These are phyloP conservation scores for Alternaria ventricosa DNA, from an alignment of 2,329 filamentous ascomycete species.

Conservation along the genomic window DNA sequence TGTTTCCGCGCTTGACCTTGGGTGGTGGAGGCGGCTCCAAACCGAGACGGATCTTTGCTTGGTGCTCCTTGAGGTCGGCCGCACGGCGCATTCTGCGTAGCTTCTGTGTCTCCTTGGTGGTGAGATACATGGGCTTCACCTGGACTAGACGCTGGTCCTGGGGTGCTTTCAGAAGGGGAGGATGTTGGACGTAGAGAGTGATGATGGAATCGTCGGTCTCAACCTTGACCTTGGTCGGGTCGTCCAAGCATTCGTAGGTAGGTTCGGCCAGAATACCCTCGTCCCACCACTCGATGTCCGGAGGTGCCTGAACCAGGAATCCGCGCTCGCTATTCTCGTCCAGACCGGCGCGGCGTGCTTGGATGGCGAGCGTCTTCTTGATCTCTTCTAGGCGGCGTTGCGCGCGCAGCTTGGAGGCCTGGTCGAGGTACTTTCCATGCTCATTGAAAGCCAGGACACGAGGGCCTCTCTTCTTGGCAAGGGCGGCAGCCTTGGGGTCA, in stretches of 20 bases:
- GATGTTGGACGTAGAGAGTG: constrained; percentile 90
- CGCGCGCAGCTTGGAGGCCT: constrained; percentile 85
- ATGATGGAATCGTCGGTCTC: constrained; percentile 82
- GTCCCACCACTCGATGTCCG: constrained; percentile 97
- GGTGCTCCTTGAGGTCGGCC: constrained; percentile 92
- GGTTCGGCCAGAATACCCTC: constrained; percentile 80
- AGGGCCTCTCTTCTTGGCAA: constrained; percentile 62
- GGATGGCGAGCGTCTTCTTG: constrained; percentile 89
- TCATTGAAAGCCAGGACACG: constrained; percentile 88
- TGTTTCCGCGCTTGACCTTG: constrained; percentile 95
- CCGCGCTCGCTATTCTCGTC: constrained; percentile 94
- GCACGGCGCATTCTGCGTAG: constrained; percentile 86
- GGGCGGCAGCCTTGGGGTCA: constrained; percentile 68
- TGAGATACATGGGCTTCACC: constrained; percentile 91
- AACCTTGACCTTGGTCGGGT: constrained; percentile 73
- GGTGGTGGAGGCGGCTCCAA: constrained; percentile 88
- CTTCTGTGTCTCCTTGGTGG: constrained; percentile 88
- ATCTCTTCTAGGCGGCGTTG: constrained; percentile 91
- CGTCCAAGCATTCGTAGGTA: constrained; percentile 74
- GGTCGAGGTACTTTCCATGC: constrained; percentile 96
- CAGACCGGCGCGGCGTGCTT: constrained; percentile 87
- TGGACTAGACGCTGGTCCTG: constrained; percentile 82
- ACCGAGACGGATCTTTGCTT: constrained; percentile 92
- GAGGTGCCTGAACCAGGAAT: constrained; percentile 82
- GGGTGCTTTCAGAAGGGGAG: constrained; percentile 86